Evolutionary conservation across 2,329 filamentous ascomycete species (phyloP).

Genomic region (Sordariomycetes sp.): DNA sequence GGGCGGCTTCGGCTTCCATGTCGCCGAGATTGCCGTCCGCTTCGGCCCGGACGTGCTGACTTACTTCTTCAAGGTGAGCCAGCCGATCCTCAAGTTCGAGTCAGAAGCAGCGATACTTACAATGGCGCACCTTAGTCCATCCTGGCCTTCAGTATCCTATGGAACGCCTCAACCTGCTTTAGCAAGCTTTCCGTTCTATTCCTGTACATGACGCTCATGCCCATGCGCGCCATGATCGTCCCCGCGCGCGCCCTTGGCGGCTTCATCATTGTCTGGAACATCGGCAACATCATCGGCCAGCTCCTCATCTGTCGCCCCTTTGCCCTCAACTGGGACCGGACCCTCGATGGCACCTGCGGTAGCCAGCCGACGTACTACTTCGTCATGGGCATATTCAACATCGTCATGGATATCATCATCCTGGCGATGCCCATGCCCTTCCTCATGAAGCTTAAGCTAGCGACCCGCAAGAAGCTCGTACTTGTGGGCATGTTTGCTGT

Average conservation of each 20-base stretch:
- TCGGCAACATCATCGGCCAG: conserved; percentile 1
- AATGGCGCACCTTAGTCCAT: background rate
- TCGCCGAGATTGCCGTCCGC: conserved; percentile 2
- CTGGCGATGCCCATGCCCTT: conserved; percentile 17
- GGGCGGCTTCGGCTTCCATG: conserved; percentile 6
- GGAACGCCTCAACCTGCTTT: conserved; percentile 1
- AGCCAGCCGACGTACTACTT: conserved; percentile 11
- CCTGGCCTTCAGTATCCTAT: conserved; percentile 2
- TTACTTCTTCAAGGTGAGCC: conserved; percentile 6
- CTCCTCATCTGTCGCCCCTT: conserved; percentile 21
- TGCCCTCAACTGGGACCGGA: conserved; percentile 19
- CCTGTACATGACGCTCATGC: conserved; percentile 1
- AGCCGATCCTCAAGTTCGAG: background rate
- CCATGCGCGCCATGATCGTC: background rate
- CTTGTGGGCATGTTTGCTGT: conserved; percentile 17
- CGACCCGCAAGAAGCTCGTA: conserved; percentile 15
- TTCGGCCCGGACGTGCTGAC: conserved; percentile 4
- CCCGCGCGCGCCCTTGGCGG: background rate
- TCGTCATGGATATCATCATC: conserved; percentile 17
- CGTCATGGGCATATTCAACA: conserved; percentile 17
- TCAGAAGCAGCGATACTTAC: background rate
- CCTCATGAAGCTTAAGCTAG: conserved; percentile 15
- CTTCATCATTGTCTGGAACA: conserved; percentile 2
- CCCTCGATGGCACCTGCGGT: conserved; percentile 16
- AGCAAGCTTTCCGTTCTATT: conserved; percentile 3